A percentile compares a stretch with the other conserved stretches of the same genome.
These are phyloP conservation scores for Aspergillus olivimuriae DNA, from an alignment of 495 filamentous ascomycete species.

Conservation along the genomic window DNA sequence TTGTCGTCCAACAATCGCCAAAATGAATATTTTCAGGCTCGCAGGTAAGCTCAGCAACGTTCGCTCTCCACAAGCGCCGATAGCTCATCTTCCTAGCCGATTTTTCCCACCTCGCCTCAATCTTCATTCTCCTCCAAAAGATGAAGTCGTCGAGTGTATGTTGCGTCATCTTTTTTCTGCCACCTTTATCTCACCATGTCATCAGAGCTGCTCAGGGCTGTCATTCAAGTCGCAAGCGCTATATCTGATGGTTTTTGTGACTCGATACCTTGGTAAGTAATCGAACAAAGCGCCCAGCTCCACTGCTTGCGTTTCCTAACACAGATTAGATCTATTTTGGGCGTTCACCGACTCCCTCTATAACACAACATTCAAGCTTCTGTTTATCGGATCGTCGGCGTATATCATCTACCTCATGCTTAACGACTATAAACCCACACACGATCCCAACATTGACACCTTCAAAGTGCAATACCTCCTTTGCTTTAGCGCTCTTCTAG, in stretches of 20 bases:
- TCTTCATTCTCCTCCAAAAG: slow-evolving; percentile 91
- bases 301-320: too few relatives aligned
- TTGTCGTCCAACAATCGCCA: too few relatives aligned
- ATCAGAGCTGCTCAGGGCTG: slow-evolving; percentile 89
- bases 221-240: slow-evolving; percentile 97
- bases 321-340: slow-evolving; percentile 70
- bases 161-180: neutral
- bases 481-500: slow-evolving; percentile 68
- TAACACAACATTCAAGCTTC: slow-evolving; percentile 90
- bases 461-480: slow-evolving; percentile 94
- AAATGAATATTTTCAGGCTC: slow-evolving; percentile 87
- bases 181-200: neutral
- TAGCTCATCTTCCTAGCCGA: slow-evolving; percentile 53
- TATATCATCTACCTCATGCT: slow-evolving; percentile 98
- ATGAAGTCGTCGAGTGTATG: slow-evolving; percentile 85
- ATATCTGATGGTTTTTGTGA: slow-evolving; percentile 88
- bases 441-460: slow-evolving; percentile 91
- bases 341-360: slow-evolving; percentile 74
- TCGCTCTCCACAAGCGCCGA: neutral
- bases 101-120: slow-evolving; percentile 90
- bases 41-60: slow-evolving; percentile 52
- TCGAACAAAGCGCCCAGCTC: too few relatives aligned
- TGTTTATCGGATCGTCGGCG: slow-evolving; percentile 81
- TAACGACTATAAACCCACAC: slow-evolving; percentile 89
- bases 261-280: slow-evolving; percentile 83